These are phyloP conservation scores for barley (Hordeum vulgare) DNA, from an alignment of 176 grass and related monocot genomes.

Conservation along the genomic window DNA sequence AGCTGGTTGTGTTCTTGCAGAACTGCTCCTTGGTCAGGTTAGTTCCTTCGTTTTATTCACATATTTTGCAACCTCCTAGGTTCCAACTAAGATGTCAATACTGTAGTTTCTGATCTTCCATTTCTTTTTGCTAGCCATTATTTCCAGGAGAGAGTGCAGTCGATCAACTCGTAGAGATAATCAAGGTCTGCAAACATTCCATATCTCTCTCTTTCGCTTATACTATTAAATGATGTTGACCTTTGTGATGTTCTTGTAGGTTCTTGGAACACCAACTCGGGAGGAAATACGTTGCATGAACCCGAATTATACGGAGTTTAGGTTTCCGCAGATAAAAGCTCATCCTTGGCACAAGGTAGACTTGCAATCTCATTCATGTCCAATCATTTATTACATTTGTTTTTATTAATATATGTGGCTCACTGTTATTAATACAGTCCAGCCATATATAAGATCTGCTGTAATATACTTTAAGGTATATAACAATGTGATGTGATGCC, in stretches of 20 bases:
- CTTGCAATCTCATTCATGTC: neutral
- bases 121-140: slow-evolving; percentile 39
- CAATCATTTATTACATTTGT: neutral
- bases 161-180: slow-evolving; percentile 67
- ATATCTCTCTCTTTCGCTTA: neutral
- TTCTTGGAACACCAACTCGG: slow-evolving; percentile 69
- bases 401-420: neutral
- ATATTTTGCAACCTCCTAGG: neutral
- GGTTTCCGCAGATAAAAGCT: slow-evolving; percentile 68
- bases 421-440: neutral
- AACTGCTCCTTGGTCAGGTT: slow-evolving; percentile 66
- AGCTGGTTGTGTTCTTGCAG: slow-evolving; percentile 65
- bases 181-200: slow-evolving; percentile 33
- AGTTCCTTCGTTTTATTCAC: neutral
- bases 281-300: slow-evolving; percentile 83
- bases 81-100: slow-evolving; percentile 2
- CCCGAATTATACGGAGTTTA: slow-evolving; percentile 70
- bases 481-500: neutral
- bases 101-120: neutral
- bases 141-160: slow-evolving; percentile 58
- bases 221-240: slow-evolving; percentile 3
- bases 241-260: slow-evolving; percentile 32
- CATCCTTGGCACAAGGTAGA: slow-evolving; percentile 74
- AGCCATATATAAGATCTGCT: neutral
- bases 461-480: neutral